Conservation (phyloP, 768 basidiomycete genomes). For the Auriscalpium vulgare region DNA sequence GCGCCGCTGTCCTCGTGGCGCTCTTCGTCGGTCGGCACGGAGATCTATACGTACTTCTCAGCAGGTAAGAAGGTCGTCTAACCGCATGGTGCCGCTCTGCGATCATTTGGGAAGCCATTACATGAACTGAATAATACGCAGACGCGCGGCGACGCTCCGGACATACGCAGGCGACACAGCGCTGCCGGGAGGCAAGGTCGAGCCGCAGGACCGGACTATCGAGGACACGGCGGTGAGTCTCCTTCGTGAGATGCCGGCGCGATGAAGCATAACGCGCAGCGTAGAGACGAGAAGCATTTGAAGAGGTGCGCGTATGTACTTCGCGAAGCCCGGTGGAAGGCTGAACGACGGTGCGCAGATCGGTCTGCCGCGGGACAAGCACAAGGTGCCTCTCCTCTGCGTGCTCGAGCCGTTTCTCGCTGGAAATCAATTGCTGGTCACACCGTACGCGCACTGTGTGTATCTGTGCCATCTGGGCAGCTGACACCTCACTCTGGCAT, state of each 20-base stretch:
- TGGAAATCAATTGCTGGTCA: slow-evolving; percentile 65
- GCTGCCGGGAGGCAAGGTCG: slow-evolving; percentile 79
- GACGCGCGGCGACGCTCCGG: slow-evolving; percentile 64
- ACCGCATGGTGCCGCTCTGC: not conserved
- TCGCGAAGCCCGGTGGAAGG: not conserved
- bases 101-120: no score
- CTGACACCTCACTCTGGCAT: not conserved
- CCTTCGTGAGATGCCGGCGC: not conserved
- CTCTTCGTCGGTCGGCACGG: slow-evolving; percentile 79
- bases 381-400: slow-evolving; percentile 68
- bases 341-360: slow-evolving; percentile 41
- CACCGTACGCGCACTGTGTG: slow-evolving; percentile 55
- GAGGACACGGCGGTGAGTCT: slow-evolving; percentile 75
- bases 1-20: slow-evolving; percentile 76
- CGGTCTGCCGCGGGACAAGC: slow-evolving; percentile 66
- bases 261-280: not conserved
- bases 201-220: slow-evolving; percentile 53
- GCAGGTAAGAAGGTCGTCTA: slow-evolving; percentile 41
- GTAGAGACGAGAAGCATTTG: slow-evolving; percentile 81
- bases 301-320: slow-evolving; percentile 51
- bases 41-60: slow-evolving; percentile 81
- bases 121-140: slow-evolving; percentile 21
- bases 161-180: slow-evolving; percentile 86
- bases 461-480: not conserved
- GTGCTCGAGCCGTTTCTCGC: slow-evolving; percentile 74